Evolutionary conservation across 75 land plant genomes (phyloP).

Genomic region (Pinus albicaulis): DNA sequence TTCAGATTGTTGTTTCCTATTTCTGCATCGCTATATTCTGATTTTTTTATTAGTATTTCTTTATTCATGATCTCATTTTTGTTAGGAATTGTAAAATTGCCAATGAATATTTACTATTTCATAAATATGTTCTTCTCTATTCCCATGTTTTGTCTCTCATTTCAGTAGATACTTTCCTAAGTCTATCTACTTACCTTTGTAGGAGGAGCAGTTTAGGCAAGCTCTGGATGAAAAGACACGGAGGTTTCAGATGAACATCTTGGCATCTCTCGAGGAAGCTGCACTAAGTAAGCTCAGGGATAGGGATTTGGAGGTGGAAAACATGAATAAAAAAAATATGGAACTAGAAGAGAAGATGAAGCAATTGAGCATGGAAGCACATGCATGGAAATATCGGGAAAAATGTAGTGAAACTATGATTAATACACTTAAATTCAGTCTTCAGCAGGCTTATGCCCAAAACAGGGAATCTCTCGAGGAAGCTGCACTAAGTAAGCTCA

Average conservation of each 20-base stretch:
- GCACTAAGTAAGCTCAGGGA: slow-evolving; percentile 41
- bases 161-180: background rate
- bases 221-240: slow-evolving; percentile 56
- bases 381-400: too few relatives aligned
- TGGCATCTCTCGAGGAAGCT: slow-evolving; percentile 49
- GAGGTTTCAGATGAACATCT: slow-evolving; percentile 39
- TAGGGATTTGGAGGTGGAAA: slow-evolving; percentile 62
- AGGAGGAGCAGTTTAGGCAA: slow-evolving; percentile 66
- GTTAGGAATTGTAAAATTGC: background rate
- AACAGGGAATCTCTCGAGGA: too few relatives aligned
- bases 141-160: background rate
- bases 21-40: background rate
- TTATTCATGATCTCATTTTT: background rate
- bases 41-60: background rate
- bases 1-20: background rate
- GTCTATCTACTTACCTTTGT: background rate
- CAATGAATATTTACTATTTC: background rate
- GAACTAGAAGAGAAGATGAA: too few relatives aligned
- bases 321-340: slow-evolving; percentile 54
- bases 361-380: too few relatives aligned
- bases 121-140: background rate
- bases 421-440: too few relatives aligned
- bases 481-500: too few relatives aligned
- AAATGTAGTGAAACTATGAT: too few relatives aligned
- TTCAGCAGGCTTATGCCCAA: too few relatives aligned